These are phyloP conservation scores for Tilletia walkeri DNA, from an alignment of 1,284 basidiomycete genomes.

Conservation along the genomic window DNA sequence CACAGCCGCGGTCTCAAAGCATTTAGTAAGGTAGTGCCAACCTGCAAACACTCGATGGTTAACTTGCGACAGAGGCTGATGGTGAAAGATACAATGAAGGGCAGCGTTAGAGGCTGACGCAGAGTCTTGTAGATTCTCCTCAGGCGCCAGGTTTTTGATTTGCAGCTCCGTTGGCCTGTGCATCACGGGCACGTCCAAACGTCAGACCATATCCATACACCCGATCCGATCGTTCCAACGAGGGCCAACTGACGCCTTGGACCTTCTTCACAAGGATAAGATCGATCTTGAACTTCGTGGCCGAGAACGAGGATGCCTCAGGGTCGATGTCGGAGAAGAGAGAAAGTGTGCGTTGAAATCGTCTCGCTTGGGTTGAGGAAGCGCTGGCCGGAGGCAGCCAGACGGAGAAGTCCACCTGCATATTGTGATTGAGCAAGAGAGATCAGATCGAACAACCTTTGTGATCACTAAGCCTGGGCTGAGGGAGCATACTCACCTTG, in stretches of 20 bases:
- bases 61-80: too few species aligned
- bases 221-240: constrained; percentile 43
- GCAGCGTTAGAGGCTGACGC: neutral
- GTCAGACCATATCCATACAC: constrained; percentile 50
- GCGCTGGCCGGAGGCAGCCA: constrained; percentile 35
- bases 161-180: constrained; percentile 1
- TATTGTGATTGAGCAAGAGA: too few species aligned
- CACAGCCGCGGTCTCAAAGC: too few species aligned
- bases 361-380: constrained; percentile 27
- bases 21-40: too few species aligned
- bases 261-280: constrained; percentile 45
- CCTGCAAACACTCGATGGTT: too few species aligned
- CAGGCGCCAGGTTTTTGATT: too few species aligned
- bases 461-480: too few species aligned
- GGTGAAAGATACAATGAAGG: too few species aligned
- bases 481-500: constrained; percentile 19
- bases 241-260: constrained; percentile 50
- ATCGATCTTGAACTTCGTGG: constrained; percentile 53
- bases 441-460: too few species aligned
- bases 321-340: constrained; percentile 41
- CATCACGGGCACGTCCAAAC: constrained; percentile 37
- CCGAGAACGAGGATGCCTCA: constrained; percentile 36
- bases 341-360: constrained; percentile 36
- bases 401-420: constrained; percentile 36
- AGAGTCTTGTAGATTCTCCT: too few species aligned